phyloP scores from a whole-genome alignment of 2,329 filamentous ascomycete genomes.

The Helotiales sp. region DNA sequence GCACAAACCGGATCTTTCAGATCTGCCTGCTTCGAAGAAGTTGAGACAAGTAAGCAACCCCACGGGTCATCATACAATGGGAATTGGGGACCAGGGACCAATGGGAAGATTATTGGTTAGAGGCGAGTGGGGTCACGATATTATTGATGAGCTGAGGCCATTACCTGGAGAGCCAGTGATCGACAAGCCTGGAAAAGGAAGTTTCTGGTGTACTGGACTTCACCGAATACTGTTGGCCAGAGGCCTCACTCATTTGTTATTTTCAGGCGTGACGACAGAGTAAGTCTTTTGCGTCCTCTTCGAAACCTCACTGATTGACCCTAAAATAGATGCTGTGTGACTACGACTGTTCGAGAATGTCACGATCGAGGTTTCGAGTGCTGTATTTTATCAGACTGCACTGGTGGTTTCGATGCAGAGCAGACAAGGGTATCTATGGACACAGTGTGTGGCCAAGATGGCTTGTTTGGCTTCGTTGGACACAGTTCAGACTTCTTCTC shows the following conservation, averaged over 20 bases:
- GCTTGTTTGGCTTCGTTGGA: slow-evolving; percentile 50
- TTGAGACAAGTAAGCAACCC: slow-evolving; percentile 48
- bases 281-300: slow-evolving; percentile 19
- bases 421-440: slow-evolving; percentile 49
- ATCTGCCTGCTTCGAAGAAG: slow-evolving; percentile 53
- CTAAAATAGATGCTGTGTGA: slow-evolving; percentile 48
- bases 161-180: slow-evolving; percentile 34
- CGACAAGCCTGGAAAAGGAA: slow-evolving; percentile 48
- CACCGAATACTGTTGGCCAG: slow-evolving; percentile 52
- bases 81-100: slow-evolving; percentile 53
- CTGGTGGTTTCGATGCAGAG: slow-evolving; percentile 47
- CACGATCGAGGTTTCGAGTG: slow-evolving; percentile 62
- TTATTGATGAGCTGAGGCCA: slow-evolving; percentile 44
- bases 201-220: slow-evolving; percentile 57
- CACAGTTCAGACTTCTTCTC: slow-evolving; percentile 41
- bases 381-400: slow-evolving; percentile 51
- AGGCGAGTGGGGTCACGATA: slow-evolving; percentile 58
- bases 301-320: slow-evolving; percentile 4
- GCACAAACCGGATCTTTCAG: slow-evolving; percentile 55
- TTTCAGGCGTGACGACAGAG: slow-evolving; percentile 59
- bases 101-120: slow-evolving; percentile 58
- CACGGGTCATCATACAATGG: slow-evolving; percentile 40
- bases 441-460: slow-evolving; percentile 51
- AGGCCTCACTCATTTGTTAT: slow-evolving; percentile 57
- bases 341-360: slow-evolving; percentile 55